Evolutionary conservation across 2,329 filamentous ascomycete genomes (phyloP), one percentile per base, ranked within the genome.

Genomic region (Phaeophleospora eucalypticola): DNA sequence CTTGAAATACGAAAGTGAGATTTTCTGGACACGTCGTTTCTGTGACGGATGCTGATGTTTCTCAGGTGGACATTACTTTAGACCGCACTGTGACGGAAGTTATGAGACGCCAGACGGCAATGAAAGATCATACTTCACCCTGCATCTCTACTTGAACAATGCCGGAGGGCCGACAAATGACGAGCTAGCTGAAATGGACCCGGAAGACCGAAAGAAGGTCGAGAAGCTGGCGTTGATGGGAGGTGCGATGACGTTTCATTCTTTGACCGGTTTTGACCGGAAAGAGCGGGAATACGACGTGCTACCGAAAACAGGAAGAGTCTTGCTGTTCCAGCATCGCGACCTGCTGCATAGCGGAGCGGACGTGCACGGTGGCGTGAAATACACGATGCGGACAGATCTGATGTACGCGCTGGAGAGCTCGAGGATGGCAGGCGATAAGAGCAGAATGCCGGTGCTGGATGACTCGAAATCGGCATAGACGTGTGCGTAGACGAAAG

Each of bases 61-160:
- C n/a, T n/a, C n/a, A 0, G 68, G 74, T 0, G 86, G 86, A 0
- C 82, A 89, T 58, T 91, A 83, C 62, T 93, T 94, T 59, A 77
- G 75, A 50, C 81, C 82, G 3, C 87, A 91, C 61, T 82, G 77
- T 54, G 87, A 91, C 60, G 81, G 78, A 0, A 58, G 70, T 0
- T 91, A 85, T 56, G 70, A 70, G 41, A 82, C 80, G 14, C 73
- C 75, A 0, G 76, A 80, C 43, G 67, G 71, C 6, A 69, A 64
- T 16, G 72, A 80, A 61, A 61, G 65, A 10, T 76, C 75, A 1
- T 74, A 73, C 41, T 78, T 74, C 52, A 81, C 79, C 0, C 58
- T 82, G 21, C 78, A 82, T 49, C 54, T 81, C 14, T 81, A 82
- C 36, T 45, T 62, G 17, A 61, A 58, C 43, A 52, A 52, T 17